A percentile compares a stretch with the other conserved stretches of the same genome.
Conservation (phyloP, 495 filamentous ascomycete species). For the Clavariopsis aquatica region DNA sequence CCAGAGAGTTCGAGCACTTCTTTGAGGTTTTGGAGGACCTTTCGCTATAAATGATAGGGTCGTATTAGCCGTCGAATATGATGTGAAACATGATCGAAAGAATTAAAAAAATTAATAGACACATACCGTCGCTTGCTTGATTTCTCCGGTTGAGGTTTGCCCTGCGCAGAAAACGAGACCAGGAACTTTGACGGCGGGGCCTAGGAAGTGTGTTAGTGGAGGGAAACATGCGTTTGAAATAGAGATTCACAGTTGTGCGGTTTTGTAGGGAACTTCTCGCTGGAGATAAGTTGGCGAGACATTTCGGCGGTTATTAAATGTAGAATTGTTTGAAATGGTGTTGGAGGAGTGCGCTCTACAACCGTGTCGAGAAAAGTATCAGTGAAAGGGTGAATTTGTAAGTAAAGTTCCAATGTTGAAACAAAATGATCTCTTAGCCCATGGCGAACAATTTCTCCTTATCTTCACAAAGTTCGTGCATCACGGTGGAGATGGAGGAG, state of each 20-base stretch:
- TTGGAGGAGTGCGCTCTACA: too few species aligned
- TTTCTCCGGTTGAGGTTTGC: conserved; percentile 1
- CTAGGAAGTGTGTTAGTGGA: neutral
- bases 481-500: neutral
- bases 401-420: too few species aligned
- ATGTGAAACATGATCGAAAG: neutral
- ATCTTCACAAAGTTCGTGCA: too few species aligned
- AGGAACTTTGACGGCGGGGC: neutral
- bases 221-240: neutral
- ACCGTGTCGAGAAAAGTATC: too few species aligned
- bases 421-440: too few species aligned
- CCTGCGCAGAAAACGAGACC: conserved; percentile 18
- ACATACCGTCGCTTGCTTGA: conserved; percentile 1
- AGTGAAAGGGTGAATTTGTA: too few species aligned
- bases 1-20: conserved; percentile 7
- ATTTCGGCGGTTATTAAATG: neutral
- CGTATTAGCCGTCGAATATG: neutral
- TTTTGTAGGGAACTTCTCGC: neutral
- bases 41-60: conserved; percentile 13
- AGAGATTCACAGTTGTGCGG: neutral
- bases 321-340: neutral
- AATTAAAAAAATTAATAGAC: neutral
- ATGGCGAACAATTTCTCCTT: too few species aligned
- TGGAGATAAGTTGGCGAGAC: neutral
- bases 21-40: neutral